A percentile compares a stretch with the other conserved stretches of the same genome.
These are phyloP conservation scores for Delphinella strobiligena DNA, from an alignment of 2,329 filamentous ascomycete genomes.

Conservation along the genomic window DNA sequence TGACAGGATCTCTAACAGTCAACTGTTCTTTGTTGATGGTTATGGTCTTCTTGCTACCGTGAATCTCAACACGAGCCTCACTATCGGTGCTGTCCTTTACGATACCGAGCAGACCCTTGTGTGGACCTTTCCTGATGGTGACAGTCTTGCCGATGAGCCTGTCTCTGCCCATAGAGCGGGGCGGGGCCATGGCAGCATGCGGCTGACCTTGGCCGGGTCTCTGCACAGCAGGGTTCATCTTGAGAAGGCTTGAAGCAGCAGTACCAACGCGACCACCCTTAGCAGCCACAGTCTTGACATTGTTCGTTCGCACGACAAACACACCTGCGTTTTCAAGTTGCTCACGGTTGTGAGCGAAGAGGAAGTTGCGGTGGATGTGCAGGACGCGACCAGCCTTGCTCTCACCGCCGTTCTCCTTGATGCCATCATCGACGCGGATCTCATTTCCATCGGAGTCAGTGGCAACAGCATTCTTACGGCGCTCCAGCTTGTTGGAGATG, in stretches of 20 bases:
- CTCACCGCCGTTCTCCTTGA: constrained; percentile 82
- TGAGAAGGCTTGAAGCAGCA: constrained; percentile 65
- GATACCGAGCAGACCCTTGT: constrained; percentile 88
- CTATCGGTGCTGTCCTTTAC: constrained; percentile 88
- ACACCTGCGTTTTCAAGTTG: constrained; percentile 79
- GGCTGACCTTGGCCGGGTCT: constrained; percentile 47
- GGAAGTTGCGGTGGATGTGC: constrained; percentile 84
- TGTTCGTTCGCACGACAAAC: constrained; percentile 74
- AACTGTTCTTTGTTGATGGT: constrained; percentile 71
- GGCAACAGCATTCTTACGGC: constrained; percentile 67
- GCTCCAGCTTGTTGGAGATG: constrained; percentile 77
- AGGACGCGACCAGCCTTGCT: constrained; percentile 78
- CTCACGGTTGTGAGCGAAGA: constrained; percentile 78
- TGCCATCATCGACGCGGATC: constrained; percentile 80
- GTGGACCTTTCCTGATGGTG: constrained; percentile 71
- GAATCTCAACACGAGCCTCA: constrained; percentile 79
- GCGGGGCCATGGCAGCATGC: constrained; percentile 54
- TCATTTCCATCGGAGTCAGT: constrained; percentile 90
- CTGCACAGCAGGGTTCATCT: constrained; percentile 87
- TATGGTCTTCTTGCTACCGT: constrained; percentile 87
- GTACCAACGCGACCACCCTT: constrained; percentile 72
- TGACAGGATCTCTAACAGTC: constrained; percentile 70
- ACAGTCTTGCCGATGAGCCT: constrained; percentile 83
- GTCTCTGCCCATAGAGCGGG: constrained; percentile 65
- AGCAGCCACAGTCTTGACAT: constrained; percentile 82